Percentiles rank a stretch among this genome's conserved stretches.
Evolutionary conservation across 108 stramenopile species (phyloP).

Genomic region (Fistulifera solaris): DNA sequence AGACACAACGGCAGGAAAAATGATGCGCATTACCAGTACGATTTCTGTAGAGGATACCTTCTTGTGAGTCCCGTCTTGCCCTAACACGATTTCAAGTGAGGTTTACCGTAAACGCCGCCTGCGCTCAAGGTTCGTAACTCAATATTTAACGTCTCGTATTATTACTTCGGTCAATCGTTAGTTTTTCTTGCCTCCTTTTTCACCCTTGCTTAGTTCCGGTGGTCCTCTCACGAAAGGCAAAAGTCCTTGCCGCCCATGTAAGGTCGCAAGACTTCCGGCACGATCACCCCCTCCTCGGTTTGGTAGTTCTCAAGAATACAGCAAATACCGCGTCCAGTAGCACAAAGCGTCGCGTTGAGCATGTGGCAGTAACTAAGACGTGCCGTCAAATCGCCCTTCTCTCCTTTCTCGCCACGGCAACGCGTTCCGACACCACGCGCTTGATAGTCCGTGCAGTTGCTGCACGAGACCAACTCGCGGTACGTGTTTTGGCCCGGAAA

Average conservation of each 20-base stretch:
- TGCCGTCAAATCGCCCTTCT: slow-evolving; percentile 60
- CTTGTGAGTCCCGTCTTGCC: too few relatives aligned
- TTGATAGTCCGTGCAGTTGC: slow-evolving; percentile 99
- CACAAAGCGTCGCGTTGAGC: slow-evolving; percentile 96
- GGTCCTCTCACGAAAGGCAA: slow-evolving; percentile 93
- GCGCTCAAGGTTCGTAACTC: too few relatives aligned
- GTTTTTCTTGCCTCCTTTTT: slow-evolving; percentile 59
- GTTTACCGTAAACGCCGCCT: too few relatives aligned
- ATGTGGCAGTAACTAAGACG: slow-evolving; percentile 90
- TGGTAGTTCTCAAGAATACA: slow-evolving; percentile 97
- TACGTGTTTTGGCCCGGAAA: slow-evolving; percentile 97
- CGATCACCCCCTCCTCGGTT: slow-evolving; percentile 84
- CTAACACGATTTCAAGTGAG: too few relatives aligned
- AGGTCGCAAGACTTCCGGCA: slow-evolving; percentile 93
- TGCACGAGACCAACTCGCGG: slow-evolving; percentile 96
- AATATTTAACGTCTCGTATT: too few relatives aligned
- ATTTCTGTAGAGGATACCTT: too few relatives aligned
- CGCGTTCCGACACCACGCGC: slow-evolving; percentile 92
- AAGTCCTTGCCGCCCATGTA: slow-evolving; percentile 99
- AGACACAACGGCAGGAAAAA: too few relatives aligned
- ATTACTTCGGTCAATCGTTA: slow-evolving; percentile 8
- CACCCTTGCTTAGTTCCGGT: slow-evolving; percentile 75
- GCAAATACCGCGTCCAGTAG: slow-evolving; percentile 97
- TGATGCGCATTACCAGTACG: too few relatives aligned
- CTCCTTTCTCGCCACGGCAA: slow-evolving; percentile 79